These are phyloP conservation scores for Luffa aegyptiaca DNA, from an alignment of 306 rosid genomes.

Conservation along the genomic window DNA sequence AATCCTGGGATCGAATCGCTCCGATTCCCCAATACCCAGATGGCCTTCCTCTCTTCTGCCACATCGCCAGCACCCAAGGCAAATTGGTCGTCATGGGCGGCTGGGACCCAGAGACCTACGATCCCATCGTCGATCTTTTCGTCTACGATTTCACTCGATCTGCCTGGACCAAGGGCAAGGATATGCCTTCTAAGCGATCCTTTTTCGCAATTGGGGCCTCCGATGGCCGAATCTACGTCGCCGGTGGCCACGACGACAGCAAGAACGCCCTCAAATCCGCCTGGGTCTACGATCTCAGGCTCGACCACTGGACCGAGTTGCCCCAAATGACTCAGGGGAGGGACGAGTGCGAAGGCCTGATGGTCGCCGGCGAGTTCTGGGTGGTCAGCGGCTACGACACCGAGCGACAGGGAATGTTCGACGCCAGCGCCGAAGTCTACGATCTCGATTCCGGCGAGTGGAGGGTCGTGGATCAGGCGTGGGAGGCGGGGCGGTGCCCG, in stretches of 20 bases:
- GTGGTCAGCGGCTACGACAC: conserved; percentile 50
- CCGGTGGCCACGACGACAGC: conserved; percentile 50
- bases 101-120: conserved; percentile 43
- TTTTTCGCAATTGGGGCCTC: conserved; percentile 37
- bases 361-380: conserved; percentile 35
- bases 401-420: conserved; percentile 39
- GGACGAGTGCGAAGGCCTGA: conserved; percentile 52
- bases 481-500: conserved; percentile 34
- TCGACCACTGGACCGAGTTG: conserved; percentile 35
- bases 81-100: conserved; percentile 52
- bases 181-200: conserved; percentile 35
- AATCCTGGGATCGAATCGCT: conserved; percentile 25
- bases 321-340: conserved; percentile 31
- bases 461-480: conserved; percentile 33
- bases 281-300: conserved; percentile 31
- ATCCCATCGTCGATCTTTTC: conserved; percentile 34
- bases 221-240: conserved; percentile 25
- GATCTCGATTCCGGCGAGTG: conserved; percentile 27
- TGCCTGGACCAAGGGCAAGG: conserved; percentile 27
- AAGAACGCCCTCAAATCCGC: conserved; percentile 44
- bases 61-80: conserved; percentile 36
- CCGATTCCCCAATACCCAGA: conserved; percentile 38
- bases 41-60: conserved; percentile 43
- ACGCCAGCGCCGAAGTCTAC: conserved; percentile 29
- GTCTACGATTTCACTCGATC: conserved; percentile 35